Base-by-base conservation (phyloP, 83 land plant genomes). In the Diphasiastrum complanatum region DNA sequence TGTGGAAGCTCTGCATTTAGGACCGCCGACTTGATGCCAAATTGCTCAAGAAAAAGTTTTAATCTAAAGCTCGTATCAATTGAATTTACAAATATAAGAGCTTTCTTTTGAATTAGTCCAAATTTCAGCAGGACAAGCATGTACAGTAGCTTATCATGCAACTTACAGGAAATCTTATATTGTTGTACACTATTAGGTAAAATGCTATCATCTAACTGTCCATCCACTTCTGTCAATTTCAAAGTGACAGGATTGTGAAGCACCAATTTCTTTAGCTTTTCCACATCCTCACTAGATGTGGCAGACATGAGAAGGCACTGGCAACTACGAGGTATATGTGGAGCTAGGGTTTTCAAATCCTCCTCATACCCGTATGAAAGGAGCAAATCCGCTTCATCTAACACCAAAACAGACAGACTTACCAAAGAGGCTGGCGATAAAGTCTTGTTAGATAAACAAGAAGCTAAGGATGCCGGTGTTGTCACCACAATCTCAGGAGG, bases 301-400 rank as follows among this genome's bases (percentile, higher is more conserved):
- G 99, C 99, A 54, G 99, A 89, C 96, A 93, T 93, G n/a, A 93
- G 82, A 64, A 93, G 75, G 64, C 91, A 83, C 64, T 93, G 99
- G 60, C 99, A 93, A 25, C 77, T 75, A 18, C 78, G 80, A 11
- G 96, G 91, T 29, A 93, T 64, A 62, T 85, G 80, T 28, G 87
- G 67, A 2, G 81, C 75, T 27, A 93, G 77, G 25, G 75, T 69
- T 76, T 81, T 80, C 45, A 93, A 47, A 63, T 93, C 99, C 57
- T 85, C 83, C 75, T 89, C 99, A 74, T 85, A 93, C 1, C 99
- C 99, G 79, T 81, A 89, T 40, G 89, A 79, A 62, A 93, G 55
- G 28, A 93, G 79, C 35, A 93, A 83, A 76, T 93, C 99, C 45
- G 91, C 99, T 89, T 93, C 99, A 58, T 93, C 99, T 5, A 93